phyloP scores from a whole-genome alignment of 2,329 filamentous ascomycete genomes.

The Hymenoscyphus occultus region DNA sequence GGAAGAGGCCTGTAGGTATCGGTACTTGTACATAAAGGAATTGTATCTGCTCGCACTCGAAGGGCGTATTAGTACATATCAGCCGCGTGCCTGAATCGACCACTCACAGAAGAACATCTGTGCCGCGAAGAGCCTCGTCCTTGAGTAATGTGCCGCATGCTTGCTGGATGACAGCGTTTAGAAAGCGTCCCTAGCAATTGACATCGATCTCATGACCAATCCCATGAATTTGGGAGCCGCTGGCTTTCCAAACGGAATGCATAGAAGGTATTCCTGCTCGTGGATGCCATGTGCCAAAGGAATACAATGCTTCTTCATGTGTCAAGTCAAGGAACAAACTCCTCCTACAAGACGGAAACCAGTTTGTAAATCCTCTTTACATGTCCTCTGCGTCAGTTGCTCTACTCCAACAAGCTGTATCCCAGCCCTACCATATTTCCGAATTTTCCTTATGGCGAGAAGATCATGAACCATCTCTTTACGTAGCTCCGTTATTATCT shows the following conservation, averaged over 20 bases:
- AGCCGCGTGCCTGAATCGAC: not conserved
- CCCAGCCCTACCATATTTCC: not conserved
- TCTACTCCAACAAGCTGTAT: not conserved
- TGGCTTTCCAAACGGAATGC: not conserved
- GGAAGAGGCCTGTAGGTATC: not conserved
- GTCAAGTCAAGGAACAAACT: not conserved
- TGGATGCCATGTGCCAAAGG: not conserved
- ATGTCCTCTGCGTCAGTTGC: not conserved
- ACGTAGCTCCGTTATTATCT: not conserved
- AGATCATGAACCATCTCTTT: not conserved
- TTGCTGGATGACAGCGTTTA: not conserved
- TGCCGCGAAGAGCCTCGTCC: not conserved
- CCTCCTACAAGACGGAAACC: not conserved
- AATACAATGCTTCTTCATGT: not conserved
- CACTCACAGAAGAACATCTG: not conserved
- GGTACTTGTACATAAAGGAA: not conserved
- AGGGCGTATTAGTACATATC: not conserved
- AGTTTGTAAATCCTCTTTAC: not conserved
- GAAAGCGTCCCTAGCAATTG: not conserved
- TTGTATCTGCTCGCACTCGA: not conserved
- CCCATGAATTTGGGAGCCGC: not conserved
- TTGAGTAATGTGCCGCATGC: not conserved
- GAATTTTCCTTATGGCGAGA: not conserved
- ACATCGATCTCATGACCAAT: not conserved
- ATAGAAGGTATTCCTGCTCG: conserved; percentile 1